Percentiles rank a stretch among this genome's conserved stretches.
Conservation (phyloP, 495 filamentous ascomycete genomes). For the Podospora bellae-mahoneyi region DNA sequence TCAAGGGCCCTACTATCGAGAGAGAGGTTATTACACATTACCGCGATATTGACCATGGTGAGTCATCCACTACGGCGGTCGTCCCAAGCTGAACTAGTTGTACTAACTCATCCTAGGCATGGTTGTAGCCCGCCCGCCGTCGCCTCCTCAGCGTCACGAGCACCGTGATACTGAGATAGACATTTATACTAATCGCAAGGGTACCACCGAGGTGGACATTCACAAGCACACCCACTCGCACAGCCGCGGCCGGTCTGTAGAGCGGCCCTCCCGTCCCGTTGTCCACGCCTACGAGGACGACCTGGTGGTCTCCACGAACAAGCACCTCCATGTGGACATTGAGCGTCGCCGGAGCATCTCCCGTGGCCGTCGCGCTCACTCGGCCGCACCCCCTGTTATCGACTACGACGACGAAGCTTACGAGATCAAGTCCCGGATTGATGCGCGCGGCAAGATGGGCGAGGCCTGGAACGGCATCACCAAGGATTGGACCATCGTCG, state of each 20-base stretch:
- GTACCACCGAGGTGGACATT: conserved; percentile 52
- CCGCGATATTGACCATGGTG: conserved; percentile 84
- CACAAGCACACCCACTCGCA: conserved; percentile 35
- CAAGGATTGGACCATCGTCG: conserved; percentile 70
- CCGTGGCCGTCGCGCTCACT: conserved; percentile 43
- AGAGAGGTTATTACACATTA: conserved; percentile 84
- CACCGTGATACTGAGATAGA: conserved; percentile 52
- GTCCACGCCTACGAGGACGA: conserved; percentile 39
- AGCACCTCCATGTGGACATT: conserved; percentile 56
- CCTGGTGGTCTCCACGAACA: conserved; percentile 48
- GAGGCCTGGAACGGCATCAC: conserved; percentile 67
- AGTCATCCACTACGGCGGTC: conserved; percentile 16
- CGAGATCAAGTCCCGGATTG: conserved; percentile 59
- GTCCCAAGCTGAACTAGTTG: not conserved
- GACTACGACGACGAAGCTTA: conserved; percentile 59
- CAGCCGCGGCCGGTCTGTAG: conserved; percentile 33
- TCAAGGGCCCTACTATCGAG: conserved; percentile 67
- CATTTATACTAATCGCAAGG: conserved; percentile 44
- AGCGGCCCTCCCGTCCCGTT: conserved; percentile 31
- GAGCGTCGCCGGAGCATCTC: conserved; percentile 37
- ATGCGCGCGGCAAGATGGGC: conserved; percentile 58
- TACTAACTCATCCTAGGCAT: conserved; percentile 36
- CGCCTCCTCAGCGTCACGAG: conserved; percentile 41
- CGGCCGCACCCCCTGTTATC: conserved; percentile 41
- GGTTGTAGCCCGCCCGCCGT: conserved; percentile 42